Percentiles rank a stretch among this genome's conserved stretches.
phyloP scores from a whole-genome alignment of 306 rosid species.

The Casuarina cunninghamiana region DNA sequence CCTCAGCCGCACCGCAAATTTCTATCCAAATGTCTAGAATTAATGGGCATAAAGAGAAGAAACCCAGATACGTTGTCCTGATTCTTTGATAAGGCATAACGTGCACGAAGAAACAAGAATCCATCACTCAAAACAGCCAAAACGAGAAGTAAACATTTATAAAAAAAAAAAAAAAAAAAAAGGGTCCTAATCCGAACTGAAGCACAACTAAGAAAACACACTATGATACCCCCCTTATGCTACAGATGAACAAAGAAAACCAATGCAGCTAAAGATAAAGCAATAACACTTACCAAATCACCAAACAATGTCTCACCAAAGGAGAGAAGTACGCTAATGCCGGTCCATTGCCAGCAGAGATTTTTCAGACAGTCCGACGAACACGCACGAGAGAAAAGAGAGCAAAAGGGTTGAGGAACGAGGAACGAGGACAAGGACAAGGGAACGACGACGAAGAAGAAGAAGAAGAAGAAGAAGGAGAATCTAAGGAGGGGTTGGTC shows the following conservation, averaged over 20 bases:
- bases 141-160: background rate
- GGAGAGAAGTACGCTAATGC: conserved; percentile 34
- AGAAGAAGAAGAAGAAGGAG: conserved; percentile 35
- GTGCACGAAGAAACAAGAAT: conserved; percentile 7
- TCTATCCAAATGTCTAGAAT: conserved; percentile 10
- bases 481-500: conserved; percentile 54
- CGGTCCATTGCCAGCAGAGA: conserved; percentile 29
- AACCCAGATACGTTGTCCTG: conserved; percentile 8
- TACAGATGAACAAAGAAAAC: conserved; percentile 16
- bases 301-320: conserved; percentile 30
- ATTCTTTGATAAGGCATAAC: background rate
- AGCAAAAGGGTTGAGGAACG: conserved; percentile 10
- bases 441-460: background rate
- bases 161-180: background rate
- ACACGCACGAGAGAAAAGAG: conserved; percentile 14
- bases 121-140: conserved; percentile 8
- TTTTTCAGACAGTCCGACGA: conserved; percentile 1
- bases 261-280: conserved; percentile 33
- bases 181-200: conserved; percentile 22
- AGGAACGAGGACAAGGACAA: conserved; percentile 1
- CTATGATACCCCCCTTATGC: background rate
- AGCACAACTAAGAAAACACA: conserved; percentile 19
- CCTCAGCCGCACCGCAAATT: background rate
- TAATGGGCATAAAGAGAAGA: background rate
- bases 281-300: conserved; percentile 34